A percentile compares a stretch with the other conserved stretches of the same genome.
Evolutionary conservation across 768 basidiomycete genomes (phyloP).

Genomic region (Pholiota molesta): DNA sequence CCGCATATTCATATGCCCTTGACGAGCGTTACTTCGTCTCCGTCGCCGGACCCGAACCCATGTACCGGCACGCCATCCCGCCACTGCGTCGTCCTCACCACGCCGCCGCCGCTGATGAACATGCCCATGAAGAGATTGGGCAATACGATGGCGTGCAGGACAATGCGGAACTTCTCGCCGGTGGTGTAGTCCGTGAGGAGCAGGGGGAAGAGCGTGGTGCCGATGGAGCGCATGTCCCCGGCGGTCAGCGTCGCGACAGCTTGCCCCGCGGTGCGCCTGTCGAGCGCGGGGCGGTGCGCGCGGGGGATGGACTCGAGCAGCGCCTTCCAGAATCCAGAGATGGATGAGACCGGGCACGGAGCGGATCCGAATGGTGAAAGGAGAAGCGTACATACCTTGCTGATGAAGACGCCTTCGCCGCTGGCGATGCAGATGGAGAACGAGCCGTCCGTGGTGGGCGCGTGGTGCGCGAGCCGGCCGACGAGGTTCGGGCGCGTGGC

Average conservation of each 20-base stretch:
- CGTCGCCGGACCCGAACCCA: neutral
- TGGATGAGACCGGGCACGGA: too few species aligned
- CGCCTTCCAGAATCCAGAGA: too few species aligned
- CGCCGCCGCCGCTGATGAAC: neutral
- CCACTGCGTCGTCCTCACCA: neutral
- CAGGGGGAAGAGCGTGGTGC: neutral
- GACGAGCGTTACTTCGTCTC: neutral
- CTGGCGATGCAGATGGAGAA: neutral
- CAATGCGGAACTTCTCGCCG: neutral
- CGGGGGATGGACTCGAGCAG: neutral
- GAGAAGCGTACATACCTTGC: too few species aligned
- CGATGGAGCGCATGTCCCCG: neutral
- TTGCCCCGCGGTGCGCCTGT: neutral
- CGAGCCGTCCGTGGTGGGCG: neutral
- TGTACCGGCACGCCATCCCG: neutral
- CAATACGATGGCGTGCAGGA: neutral
- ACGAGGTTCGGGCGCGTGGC: neutral
- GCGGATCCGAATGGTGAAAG: too few species aligned
- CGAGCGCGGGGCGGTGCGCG: neutral
- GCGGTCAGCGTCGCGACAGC: neutral
- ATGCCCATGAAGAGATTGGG: neutral
- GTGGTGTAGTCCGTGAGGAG: neutral
- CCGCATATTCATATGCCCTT: neutral
- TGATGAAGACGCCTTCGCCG: neutral
- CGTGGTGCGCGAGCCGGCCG: neutral